Conservation (phyloP, 2,329 filamentous ascomycete genomes). For the Talaromyces atroroseus region DNA sequence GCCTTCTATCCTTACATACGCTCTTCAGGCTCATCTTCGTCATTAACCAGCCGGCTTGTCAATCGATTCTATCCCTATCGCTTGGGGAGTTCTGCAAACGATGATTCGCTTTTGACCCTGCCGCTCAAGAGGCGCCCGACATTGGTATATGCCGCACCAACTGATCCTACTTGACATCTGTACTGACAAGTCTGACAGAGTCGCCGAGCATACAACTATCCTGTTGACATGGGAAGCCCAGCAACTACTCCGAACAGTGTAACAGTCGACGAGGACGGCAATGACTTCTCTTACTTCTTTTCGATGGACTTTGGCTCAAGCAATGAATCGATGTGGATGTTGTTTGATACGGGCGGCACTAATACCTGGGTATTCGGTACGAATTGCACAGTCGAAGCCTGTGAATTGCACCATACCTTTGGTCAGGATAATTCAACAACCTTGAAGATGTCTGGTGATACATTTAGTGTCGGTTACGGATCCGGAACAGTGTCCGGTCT, state of each 20-base stretch:
- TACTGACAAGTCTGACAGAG: conserved; percentile 15
- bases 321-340: conserved; percentile 47
- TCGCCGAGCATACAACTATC: conserved; percentile 46
- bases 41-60: conserved; percentile 16
- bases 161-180: background rate
- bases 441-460: conserved; percentile 48
- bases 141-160: conserved; percentile 14
- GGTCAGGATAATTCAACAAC: conserved; percentile 61
- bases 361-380: conserved; percentile 81
- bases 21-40: conserved; percentile 16
- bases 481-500: conserved; percentile 66
- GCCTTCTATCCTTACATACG: conserved; percentile 42
- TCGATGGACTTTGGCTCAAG: conserved; percentile 46
- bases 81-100: conserved; percentile 18
- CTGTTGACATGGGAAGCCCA: conserved; percentile 36
- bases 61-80: conserved; percentile 32
- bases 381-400: conserved; percentile 61
- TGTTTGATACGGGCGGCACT: conserved; percentile 51
- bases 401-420: conserved; percentile 64
- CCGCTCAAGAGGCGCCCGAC: conserved; percentile 33
- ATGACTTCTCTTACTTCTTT: conserved; percentile 52
- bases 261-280: conserved; percentile 50
- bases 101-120: conserved; percentile 23
- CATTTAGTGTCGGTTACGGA: conserved; percentile 69
- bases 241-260: conserved; percentile 43